A percentile compares a stretch with the other conserved stretches of the same genome.
Evolutionary conservation across 2,329 filamentous ascomycete genomes (phyloP).

Genomic region (Alternaria sp.): DNA sequence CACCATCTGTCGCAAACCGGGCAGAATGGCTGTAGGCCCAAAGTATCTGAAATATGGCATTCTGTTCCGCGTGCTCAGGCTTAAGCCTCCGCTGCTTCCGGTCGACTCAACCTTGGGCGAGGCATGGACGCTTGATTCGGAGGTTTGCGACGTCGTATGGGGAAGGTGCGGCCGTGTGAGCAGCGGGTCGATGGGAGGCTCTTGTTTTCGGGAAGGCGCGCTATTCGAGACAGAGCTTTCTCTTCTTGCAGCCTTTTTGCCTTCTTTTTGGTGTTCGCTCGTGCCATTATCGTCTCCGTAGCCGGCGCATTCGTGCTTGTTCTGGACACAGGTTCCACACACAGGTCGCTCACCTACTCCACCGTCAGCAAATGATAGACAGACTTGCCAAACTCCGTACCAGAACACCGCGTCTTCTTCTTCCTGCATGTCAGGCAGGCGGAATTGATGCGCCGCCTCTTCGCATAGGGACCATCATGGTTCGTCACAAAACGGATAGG

Average conservation of each 20-base stretch:
- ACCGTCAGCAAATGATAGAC: conserved; percentile 11
- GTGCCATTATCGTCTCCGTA: conserved; percentile 50
- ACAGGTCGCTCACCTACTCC: conserved; percentile 46
- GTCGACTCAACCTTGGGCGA: conserved; percentile 30
- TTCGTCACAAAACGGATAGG: conserved; percentile 53
- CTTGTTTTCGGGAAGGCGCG: conserved; percentile 17
- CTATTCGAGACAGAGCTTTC: conserved; percentile 22
- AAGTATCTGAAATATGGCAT: conserved; percentile 93
- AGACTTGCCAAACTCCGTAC: conserved; percentile 18
- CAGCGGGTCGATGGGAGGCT: conserved; percentile 33
- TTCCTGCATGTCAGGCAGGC: conserved; percentile 57
- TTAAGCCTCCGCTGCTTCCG: conserved; percentile 32
- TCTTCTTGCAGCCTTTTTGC: conserved; percentile 29
- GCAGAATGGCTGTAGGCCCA: conserved; percentile 87
- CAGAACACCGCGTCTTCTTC: conserved; percentile 59
- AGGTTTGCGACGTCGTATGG: conserved; percentile 29
- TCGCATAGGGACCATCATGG: conserved; percentile 51
- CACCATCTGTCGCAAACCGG: conserved; percentile 93
- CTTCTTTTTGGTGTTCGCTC: conserved; percentile 26
- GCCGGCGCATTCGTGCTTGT: conserved; percentile 56
- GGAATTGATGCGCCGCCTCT: conserved; percentile 50
- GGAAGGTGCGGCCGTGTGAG: conserved; percentile 33
- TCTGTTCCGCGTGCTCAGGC: conserved; percentile 63
- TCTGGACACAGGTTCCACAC: conserved; percentile 56
- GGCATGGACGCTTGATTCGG: conserved; percentile 27